Percentiles rank a stretch among this genome's conserved stretches.
Evolutionary conservation across 768 basidiomycete genomes (phyloP).

Genomic region (Boletus edulis): DNA sequence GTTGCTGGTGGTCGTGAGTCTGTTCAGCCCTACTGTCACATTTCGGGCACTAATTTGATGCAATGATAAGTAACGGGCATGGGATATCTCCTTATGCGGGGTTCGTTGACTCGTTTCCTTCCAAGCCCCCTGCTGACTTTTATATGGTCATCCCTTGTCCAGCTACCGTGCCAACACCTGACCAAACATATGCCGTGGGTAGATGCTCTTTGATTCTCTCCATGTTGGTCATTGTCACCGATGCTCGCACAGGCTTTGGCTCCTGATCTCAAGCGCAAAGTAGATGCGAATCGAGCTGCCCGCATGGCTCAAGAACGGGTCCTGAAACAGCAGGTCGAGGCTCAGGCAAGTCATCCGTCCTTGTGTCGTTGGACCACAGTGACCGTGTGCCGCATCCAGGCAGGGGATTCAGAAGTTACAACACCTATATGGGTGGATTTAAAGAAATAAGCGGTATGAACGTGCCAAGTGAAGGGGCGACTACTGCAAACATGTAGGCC

Average conservation of each 20-base stretch:
- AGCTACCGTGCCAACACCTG: conserved; percentile 37
- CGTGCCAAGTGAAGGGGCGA: background rate
- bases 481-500: background rate
- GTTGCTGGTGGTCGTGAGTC: conserved; percentile 48
- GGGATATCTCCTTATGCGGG: conserved; percentile 61
- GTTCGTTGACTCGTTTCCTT: conserved; percentile 34
- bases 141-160: conserved; percentile 2
- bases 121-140: conserved; percentile 1
- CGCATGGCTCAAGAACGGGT: conserved; percentile 54
- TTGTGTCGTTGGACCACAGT: conserved; percentile 1
- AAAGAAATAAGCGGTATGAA: conserved; percentile 13
- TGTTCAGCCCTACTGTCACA: background rate
- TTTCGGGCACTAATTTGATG: conserved; percentile 6
- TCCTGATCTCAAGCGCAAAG: conserved; percentile 61
- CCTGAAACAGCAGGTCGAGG: conserved; percentile 48
- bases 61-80: conserved; percentile 46
- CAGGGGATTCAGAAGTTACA: conserved; percentile 25
- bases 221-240: background rate
- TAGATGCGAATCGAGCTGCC: conserved; percentile 55
- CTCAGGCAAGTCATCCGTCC: conserved; percentile 43
- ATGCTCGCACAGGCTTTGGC: conserved; percentile 48
- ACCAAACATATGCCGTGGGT: conserved; percentile 36
- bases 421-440: conserved; percentile 36
- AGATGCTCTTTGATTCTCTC: background rate
- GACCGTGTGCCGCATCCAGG: conserved; percentile 11